phyloP scores from a whole-genome alignment of 1,139 yeast genomes.

The Candida pseudoviswanathii region DNA sequence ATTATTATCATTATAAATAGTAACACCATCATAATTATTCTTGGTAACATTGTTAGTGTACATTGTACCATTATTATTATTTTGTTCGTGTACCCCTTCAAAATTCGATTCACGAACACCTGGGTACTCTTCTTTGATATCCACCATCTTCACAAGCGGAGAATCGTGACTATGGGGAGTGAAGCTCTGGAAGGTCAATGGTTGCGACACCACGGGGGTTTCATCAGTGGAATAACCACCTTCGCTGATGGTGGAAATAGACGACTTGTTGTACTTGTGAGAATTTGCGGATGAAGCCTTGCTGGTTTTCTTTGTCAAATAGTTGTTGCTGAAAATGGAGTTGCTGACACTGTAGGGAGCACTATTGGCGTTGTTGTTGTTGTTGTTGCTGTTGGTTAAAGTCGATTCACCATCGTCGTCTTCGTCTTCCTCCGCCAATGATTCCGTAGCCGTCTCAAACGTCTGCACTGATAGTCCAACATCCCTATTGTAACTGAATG shows the following conservation, averaged over 20 bases:
- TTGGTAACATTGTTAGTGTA: conserved; percentile 1
- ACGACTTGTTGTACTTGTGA: conserved; percentile 18
- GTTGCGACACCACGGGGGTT: conserved; percentile 29
- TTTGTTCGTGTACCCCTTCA: not conserved
- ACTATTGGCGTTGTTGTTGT: not conserved
- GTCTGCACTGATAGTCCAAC: conserved; percentile 25
- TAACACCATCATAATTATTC: not conserved
- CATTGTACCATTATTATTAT: not conserved
- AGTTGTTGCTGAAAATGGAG: not conserved
- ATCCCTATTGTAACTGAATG: conserved; percentile 3
- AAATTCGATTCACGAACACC: not conserved
- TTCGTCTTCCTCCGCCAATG: conserved; percentile 8
- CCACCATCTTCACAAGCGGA: conserved; percentile 17
- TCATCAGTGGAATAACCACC: conserved; percentile 24
- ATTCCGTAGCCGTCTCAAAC: conserved; percentile 30
- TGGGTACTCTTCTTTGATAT: conserved; percentile 7
- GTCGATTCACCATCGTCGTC: conserved; percentile 3
- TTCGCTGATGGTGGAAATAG: conserved; percentile 19
- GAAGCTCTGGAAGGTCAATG: conserved; percentile 27
- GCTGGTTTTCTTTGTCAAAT: conserved; percentile 1
- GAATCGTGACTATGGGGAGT: conserved; percentile 18
- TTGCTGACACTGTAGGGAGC: not conserved
- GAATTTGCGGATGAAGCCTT: conserved; percentile 6
- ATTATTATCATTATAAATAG: not conserved
- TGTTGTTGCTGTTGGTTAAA: not conserved